phyloP scores from a whole-genome alignment of 768 basidiomycete genomes.

The Myochromella boudieri region DNA sequence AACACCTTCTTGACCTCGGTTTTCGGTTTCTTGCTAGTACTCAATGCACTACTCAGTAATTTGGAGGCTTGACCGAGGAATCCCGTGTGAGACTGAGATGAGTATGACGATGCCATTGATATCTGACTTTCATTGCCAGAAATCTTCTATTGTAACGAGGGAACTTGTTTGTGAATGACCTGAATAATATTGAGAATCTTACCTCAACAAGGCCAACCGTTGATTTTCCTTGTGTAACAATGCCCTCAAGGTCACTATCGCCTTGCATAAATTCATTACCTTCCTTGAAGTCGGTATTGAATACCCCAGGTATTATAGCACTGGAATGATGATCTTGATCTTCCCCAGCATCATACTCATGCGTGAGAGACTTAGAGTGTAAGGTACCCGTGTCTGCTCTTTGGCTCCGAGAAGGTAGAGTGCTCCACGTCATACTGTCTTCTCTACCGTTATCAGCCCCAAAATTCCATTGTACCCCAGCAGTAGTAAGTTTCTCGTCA shows the following conservation, averaged over 20 bases:
- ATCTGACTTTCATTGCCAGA: slow-evolving; percentile 52
- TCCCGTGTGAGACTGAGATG: slow-evolving; percentile 53
- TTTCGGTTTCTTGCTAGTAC: slow-evolving; percentile 69
- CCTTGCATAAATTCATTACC: slow-evolving; percentile 27
- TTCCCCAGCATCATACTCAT: slow-evolving; percentile 3
- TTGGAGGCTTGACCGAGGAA: slow-evolving; percentile 73
- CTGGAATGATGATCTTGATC: slow-evolving; percentile 14
- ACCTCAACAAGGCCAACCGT: slow-evolving; percentile 45
- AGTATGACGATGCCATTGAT: slow-evolving; percentile 51
- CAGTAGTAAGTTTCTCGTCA: slow-evolving; percentile 61
- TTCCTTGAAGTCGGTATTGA: slow-evolving; percentile 40
- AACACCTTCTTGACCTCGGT: slow-evolving; percentile 76
- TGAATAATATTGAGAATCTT: slow-evolving; percentile 18
- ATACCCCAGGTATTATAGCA: slow-evolving; percentile 26
- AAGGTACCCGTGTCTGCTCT: slow-evolving; percentile 36
- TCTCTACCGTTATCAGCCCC: slow-evolving; percentile 50
- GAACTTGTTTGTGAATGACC: slow-evolving; percentile 2
- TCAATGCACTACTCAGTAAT: slow-evolving; percentile 64
- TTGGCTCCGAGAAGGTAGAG: slow-evolving; percentile 60
- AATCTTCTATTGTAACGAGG: slow-evolving; percentile 22
- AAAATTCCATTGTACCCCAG: slow-evolving; percentile 62
- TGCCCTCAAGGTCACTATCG: slow-evolving; percentile 41
- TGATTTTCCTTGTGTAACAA: slow-evolving; percentile 35
- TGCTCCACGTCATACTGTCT: slow-evolving; percentile 78
- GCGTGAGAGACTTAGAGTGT: slow-evolving; percentile 7